Conservation (phyloP, 139 green algal genomes). For the Coccomyxa sp. region DNA sequence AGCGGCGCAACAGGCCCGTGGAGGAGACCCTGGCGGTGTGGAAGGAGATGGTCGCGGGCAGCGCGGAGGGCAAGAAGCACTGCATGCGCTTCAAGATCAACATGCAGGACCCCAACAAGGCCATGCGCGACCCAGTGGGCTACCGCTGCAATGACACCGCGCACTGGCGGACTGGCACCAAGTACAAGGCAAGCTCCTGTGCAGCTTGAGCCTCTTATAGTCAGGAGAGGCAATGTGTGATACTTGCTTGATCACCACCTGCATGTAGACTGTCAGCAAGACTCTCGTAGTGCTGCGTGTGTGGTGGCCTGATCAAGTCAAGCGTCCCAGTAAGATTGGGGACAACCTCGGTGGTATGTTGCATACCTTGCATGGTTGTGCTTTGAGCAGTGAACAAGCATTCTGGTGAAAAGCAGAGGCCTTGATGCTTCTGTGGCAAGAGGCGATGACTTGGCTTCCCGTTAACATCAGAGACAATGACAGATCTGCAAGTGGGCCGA, state of each 20-base stretch:
- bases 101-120: constrained; percentile 71
- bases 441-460: not conserved
- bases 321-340: too few relatives aligned
- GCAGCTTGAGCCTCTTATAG: not conserved
- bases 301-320: too few relatives aligned
- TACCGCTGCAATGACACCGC: constrained; percentile 90
- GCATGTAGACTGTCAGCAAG: too few relatives aligned
- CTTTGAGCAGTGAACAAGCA: too few relatives aligned
- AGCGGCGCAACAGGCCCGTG: constrained; percentile 52
- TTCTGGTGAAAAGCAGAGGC: constrained; percentile 7
- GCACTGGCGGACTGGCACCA: constrained; percentile 88
- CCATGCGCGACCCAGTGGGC: constrained; percentile 91
- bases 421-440: not conserved
- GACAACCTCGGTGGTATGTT: not conserved
- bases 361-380: not conserved
- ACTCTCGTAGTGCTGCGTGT: too few relatives aligned
- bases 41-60: constrained; percentile 89
- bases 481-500: not conserved
- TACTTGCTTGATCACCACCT: too few relatives aligned
- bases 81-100: constrained; percentile 94
- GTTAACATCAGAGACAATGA: constrained; percentile 3
- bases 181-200: constrained; percentile 71
- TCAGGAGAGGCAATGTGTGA: too few relatives aligned
- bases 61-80: constrained; percentile 60
- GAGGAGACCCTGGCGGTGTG: constrained; percentile 87